phyloP scores from a whole-genome alignment of 139 green algal genomes.

The Volvox reticuliferus region DNA sequence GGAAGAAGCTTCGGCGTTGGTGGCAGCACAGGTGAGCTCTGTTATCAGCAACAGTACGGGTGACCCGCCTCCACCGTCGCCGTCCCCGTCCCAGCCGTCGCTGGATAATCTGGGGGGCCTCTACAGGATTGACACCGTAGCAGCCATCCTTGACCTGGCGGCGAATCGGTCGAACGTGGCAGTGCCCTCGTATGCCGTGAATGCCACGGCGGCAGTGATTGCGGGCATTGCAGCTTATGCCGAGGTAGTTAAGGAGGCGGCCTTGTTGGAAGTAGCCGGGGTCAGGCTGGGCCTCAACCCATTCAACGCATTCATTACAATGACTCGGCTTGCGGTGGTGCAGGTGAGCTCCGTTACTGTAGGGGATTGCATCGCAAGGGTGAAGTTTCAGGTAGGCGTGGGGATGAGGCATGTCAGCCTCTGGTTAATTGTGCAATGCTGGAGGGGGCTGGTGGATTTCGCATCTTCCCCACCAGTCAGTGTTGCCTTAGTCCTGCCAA shows the following conservation, averaged over 20 bases:
- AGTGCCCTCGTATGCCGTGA: neutral
- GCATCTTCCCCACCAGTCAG: too few species aligned
- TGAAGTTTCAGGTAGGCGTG: too few species aligned
- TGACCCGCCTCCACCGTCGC: neutral
- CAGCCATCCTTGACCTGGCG: neutral
- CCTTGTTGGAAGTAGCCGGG: neutral
- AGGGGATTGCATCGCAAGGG: too few species aligned
- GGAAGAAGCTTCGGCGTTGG: neutral
- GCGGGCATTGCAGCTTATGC: neutral
- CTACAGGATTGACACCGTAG: neutral
- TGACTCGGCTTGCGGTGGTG: conserved; percentile 21
- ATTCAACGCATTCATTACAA: neutral
- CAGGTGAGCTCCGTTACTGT: neutral
- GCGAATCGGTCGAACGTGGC: neutral
- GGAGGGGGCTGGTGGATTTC: too few species aligned
- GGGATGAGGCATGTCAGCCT: too few species aligned
- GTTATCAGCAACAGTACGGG: neutral
- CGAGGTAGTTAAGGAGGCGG: conserved; percentile 7
- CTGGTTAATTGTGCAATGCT: too few species aligned
- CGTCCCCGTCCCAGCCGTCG: neutral
- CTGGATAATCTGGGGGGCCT: neutral
- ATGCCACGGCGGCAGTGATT: conserved; percentile 22
- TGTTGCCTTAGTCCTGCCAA: too few species aligned
- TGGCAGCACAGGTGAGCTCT: too few species aligned
- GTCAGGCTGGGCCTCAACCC: conserved; percentile 6